These are phyloP conservation scores for Isoetes taiwanensis DNA, from an alignment of 75 land plant genomes.

Conservation along the genomic window DNA sequence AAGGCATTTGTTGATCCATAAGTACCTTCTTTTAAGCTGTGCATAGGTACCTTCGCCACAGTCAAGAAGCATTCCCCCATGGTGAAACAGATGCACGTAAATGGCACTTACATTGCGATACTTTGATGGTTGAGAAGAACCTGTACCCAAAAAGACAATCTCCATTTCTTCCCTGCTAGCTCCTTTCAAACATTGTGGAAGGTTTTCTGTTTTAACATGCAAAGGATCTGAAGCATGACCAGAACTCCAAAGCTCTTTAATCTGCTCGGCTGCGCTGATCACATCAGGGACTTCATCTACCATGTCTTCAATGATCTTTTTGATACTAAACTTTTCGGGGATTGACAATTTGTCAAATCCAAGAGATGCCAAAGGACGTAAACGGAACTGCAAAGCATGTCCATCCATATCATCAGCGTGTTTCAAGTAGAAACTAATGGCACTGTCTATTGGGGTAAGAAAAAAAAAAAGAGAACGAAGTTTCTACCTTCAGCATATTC, in stretches of 20 bases:
- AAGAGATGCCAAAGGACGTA: conserved; percentile 66
- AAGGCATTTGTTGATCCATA: not conserved
- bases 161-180: conserved; percentile 81
- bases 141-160: conserved; percentile 86
- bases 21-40: conserved; percentile 85
- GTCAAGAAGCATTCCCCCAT: conserved; percentile 80
- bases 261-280: conserved; percentile 38
- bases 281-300: conserved; percentile 60
- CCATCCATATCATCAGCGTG: no score
- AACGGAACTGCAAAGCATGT: conserved; percentile 80
- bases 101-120: conserved; percentile 92
- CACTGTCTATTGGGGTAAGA: no score
- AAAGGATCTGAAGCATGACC: no score
- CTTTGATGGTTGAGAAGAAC: conserved; percentile 95
- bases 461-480: not conserved
- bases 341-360: conserved; percentile 62
- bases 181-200: conserved; percentile 56
- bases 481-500: conserved; percentile 49
- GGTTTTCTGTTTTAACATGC: no score
- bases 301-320: conserved; percentile 36
- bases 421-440: no score
- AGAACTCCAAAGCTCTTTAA: conserved; percentile 40
- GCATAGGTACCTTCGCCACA: conserved; percentile 98
- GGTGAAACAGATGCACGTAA: conserved; percentile 70
- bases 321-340: conserved; percentile 24